Evolutionary conservation across 1,284 basidiomycete species (phyloP).

Genomic region (Naganishia sp.): DNA sequence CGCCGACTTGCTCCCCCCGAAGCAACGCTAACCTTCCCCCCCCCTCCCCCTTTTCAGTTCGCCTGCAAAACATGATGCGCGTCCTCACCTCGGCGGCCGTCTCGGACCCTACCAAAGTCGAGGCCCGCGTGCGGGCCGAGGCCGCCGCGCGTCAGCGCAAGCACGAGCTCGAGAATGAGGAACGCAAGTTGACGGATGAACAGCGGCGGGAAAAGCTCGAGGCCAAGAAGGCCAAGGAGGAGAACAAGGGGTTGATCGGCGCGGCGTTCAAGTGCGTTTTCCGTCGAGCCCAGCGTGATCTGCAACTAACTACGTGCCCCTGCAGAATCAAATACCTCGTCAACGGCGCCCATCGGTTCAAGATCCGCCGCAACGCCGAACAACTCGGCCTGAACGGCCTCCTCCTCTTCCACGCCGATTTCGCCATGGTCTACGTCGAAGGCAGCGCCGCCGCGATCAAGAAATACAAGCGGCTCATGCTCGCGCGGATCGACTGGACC

Average conservation of each 20-base stretch:
- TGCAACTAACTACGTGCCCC: neutral
- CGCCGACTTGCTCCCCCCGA: slow-evolving; percentile 18
- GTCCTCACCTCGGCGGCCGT: slow-evolving; percentile 95
- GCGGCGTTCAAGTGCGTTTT: slow-evolving; percentile 81
- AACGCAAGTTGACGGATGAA: slow-evolving; percentile 87
- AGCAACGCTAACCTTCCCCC: slow-evolving; percentile 5
- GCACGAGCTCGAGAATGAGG: slow-evolving; percentile 89
- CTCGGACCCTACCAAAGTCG: slow-evolving; percentile 92
- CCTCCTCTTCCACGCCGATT: slow-evolving; percentile 82
- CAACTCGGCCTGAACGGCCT: slow-evolving; percentile 84
- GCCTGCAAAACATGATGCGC: slow-evolving; percentile 94
- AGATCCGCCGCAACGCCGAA: slow-evolving; percentile 93
- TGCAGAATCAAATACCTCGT: slow-evolving; percentile 78
- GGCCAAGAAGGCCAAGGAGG: slow-evolving; percentile 77
- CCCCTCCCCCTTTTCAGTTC: slow-evolving; percentile 61
- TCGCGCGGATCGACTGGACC: slow-evolving; percentile 89
- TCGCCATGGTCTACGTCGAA: slow-evolving; percentile 91
- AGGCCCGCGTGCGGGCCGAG: slow-evolving; percentile 89
- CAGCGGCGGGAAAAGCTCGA: slow-evolving; percentile 83
- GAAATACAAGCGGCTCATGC: slow-evolving; percentile 85
- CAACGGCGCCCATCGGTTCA: slow-evolving; percentile 93
- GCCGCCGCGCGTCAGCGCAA: slow-evolving; percentile 83
- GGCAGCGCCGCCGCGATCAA: slow-evolving; percentile 83
- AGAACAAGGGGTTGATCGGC: slow-evolving; percentile 80
- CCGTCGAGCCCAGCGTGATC: neutral